Evolutionary conservation across 2,329 filamentous ascomycete species (phyloP).

Genomic region (Aspergillus candidus): DNA sequence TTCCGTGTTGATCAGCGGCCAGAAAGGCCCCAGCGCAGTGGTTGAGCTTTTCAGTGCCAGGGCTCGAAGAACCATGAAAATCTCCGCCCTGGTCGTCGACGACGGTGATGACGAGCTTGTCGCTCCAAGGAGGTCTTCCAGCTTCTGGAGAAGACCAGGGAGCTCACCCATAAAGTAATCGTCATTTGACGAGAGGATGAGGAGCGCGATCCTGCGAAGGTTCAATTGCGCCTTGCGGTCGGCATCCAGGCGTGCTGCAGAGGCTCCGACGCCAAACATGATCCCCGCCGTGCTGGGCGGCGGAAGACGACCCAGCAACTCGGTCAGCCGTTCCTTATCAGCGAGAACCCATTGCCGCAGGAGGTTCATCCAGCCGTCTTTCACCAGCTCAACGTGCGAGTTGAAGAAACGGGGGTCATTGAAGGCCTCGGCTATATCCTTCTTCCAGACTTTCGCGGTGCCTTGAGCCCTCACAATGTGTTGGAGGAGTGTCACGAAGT

Average conservation of each 20-base stretch:
- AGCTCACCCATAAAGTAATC: constrained; percentile 79
- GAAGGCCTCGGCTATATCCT: constrained; percentile 85
- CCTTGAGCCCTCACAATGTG: constrained; percentile 71
- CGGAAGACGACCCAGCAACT: constrained; percentile 70
- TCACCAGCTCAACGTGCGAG: constrained; percentile 59
- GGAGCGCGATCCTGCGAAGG: constrained; percentile 70
- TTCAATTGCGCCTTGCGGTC: constrained; percentile 90
- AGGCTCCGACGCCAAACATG: constrained; percentile 96
- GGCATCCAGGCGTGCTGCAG: constrained; percentile 86
- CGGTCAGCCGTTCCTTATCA: constrained; percentile 83
- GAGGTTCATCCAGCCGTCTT: constrained; percentile 72
- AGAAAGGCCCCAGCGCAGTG: constrained; percentile 74
- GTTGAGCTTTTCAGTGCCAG: constrained; percentile 72
- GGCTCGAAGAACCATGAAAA: constrained; percentile 81
- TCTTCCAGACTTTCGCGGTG: constrained; percentile 85
- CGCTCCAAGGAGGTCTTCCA: constrained; percentile 79
- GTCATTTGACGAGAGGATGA: constrained; percentile 68
- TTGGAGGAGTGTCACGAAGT: constrained; percentile 65
- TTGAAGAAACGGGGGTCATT: constrained; percentile 82
- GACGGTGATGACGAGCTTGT: constrained; percentile 87
- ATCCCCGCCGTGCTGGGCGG: constrained; percentile 90
- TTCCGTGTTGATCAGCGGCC: constrained; percentile 85
- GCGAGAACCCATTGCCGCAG: constrained; percentile 75
- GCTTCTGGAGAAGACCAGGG: constrained; percentile 66
- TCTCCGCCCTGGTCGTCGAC: constrained; percentile 77